Percentiles rank a stretch among this genome's conserved stretches.
Conservation (phyloP, 176 grass and related monocot species). For the Aegilops bicornis region DNA sequence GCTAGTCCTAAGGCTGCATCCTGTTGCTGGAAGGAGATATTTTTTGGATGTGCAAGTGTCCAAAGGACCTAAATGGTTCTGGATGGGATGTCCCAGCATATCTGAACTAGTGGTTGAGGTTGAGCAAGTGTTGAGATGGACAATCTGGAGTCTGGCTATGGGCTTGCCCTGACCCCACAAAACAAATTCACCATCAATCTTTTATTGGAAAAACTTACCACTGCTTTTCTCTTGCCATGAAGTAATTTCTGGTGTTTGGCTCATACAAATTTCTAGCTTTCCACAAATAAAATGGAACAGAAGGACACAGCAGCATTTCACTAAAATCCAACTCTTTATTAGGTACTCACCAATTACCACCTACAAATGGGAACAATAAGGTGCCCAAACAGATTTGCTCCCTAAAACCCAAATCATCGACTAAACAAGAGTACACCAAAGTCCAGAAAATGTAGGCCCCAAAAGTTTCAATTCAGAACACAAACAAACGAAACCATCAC, state of each 20-base stretch:
- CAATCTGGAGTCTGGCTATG: conserved; percentile 54
- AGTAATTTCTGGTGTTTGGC: not conserved
- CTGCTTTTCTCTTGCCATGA: conserved; percentile 16
- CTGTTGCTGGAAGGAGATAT: conserved; percentile 29
- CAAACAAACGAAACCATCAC: conserved; percentile 6
- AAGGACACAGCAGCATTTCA: not conserved
- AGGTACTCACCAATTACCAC: not conserved
- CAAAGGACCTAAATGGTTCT: conserved; percentile 33
- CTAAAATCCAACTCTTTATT: conserved; percentile 37
- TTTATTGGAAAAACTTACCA: not conserved
- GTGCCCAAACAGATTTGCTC: conserved; percentile 15
- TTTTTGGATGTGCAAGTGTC: conserved; percentile 36
- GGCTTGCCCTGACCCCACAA: conserved; percentile 40
- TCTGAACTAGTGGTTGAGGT: conserved; percentile 72
- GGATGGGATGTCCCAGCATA: conserved; percentile 54
- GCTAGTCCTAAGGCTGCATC: conserved; percentile 10
- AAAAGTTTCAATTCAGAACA: conserved; percentile 29
- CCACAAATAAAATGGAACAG: not conserved
- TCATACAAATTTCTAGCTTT: not conserved
- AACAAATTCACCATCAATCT: conserved; percentile 27
- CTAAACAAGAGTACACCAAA: conserved; percentile 24
- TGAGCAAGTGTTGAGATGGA: conserved; percentile 28
- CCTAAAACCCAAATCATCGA: conserved; percentile 20
- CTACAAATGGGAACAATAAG: conserved; percentile 32
- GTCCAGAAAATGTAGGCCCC: not conserved